Percentiles rank a stretch among this genome's conserved stretches.
Conservation (phyloP, 2,329 filamentous ascomycete species). For the Hirsutella thompsonii region DNA sequence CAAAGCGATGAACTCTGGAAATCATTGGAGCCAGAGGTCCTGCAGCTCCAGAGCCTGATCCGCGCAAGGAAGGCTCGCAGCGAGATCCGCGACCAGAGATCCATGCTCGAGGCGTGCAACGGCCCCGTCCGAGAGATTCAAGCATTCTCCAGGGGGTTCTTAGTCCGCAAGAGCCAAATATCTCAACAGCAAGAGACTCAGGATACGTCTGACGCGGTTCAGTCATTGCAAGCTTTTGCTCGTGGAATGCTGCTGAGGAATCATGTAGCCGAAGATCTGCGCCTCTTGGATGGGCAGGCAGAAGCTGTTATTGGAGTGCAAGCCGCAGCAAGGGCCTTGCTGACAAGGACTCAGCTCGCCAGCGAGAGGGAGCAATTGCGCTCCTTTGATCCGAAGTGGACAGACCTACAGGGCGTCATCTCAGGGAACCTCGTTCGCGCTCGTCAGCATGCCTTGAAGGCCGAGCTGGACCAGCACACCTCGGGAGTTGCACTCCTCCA, state of each 20-base stretch:
- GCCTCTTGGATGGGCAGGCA: constrained; percentile 36
- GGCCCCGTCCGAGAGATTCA: constrained; percentile 55
- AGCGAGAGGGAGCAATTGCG: constrained; percentile 37
- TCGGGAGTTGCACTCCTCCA: constrained; percentile 35
- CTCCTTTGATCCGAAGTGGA: constrained; percentile 35
- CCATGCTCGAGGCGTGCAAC: constrained; percentile 47
- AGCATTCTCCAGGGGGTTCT: constrained; percentile 52
- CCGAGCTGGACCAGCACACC: constrained; percentile 32
- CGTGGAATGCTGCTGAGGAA: constrained; percentile 53
- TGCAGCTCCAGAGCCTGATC: constrained; percentile 72
- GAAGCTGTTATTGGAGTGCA: constrained; percentile 44
- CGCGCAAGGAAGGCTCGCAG: constrained; percentile 53
- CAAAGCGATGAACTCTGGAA: constrained; percentile 56
- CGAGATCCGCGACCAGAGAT: constrained; percentile 40
- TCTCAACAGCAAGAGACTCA: constrained; percentile 43
- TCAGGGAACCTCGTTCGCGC: constrained; percentile 36
- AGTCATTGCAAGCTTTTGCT: constrained; percentile 51
- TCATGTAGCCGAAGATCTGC: constrained; percentile 38
- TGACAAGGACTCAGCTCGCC: constrained; percentile 41
- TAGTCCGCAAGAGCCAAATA: constrained; percentile 45
- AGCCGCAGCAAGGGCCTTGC: constrained; percentile 50
- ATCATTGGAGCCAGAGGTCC: constrained; percentile 55
- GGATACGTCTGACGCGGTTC: constrained; percentile 36
- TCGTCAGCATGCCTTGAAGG: constrained; percentile 28
- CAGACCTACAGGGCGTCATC: constrained; percentile 24